Conservation (phyloP, 2,329 filamentous ascomycete species). For the Neofusicoccum ribis region DNA sequence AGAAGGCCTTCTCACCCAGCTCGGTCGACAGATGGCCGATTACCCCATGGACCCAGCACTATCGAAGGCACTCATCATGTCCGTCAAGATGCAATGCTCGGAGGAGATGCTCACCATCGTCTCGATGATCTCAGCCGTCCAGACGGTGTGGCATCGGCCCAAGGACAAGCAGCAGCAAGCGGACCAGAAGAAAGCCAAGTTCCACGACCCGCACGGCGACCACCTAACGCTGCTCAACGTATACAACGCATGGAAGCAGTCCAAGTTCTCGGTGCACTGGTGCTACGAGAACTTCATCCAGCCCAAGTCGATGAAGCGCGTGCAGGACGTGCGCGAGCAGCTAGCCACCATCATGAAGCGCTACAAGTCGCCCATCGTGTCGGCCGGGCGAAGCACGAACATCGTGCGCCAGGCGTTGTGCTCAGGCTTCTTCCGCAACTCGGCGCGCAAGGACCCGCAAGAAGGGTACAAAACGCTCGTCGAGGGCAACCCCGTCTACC, state of each 20-base stretch:
- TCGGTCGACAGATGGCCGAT: conserved; percentile 96
- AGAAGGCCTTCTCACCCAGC: conserved; percentile 86
- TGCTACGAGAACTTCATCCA: conserved; percentile 99
- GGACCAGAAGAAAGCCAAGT: conserved; percentile 96
- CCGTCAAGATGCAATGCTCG: conserved; percentile 83
- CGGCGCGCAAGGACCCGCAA: conserved; percentile 89
- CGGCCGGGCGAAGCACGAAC: conserved; percentile 83
- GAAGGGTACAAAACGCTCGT: conserved; percentile 98
- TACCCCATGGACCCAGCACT: conserved; percentile 96
- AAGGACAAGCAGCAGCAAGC: conserved; percentile 97
- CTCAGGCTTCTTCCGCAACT: conserved; percentile 92
- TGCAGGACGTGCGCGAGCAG: conserved; percentile 89
- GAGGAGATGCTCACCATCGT: conserved; percentile 95
- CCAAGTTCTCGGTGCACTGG: conserved; percentile 81
- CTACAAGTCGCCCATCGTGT: conserved; percentile 78
- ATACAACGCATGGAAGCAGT: conserved; percentile 94
- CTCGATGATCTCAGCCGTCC: conserved; percentile 80
- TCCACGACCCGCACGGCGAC: conserved; percentile 92
- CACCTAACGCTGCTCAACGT: conserved; percentile 95
- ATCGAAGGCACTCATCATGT: conserved; percentile 85
- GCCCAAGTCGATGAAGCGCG: conserved; percentile 81
- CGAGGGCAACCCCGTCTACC: conserved; percentile 90
- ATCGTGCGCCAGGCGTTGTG: conserved; percentile 88
- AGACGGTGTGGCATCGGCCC: conserved; percentile 87
- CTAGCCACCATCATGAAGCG: conserved; percentile 91